phyloP scores from a whole-genome alignment of 179 eudicot species.

The Beta lomatogona region DNA sequence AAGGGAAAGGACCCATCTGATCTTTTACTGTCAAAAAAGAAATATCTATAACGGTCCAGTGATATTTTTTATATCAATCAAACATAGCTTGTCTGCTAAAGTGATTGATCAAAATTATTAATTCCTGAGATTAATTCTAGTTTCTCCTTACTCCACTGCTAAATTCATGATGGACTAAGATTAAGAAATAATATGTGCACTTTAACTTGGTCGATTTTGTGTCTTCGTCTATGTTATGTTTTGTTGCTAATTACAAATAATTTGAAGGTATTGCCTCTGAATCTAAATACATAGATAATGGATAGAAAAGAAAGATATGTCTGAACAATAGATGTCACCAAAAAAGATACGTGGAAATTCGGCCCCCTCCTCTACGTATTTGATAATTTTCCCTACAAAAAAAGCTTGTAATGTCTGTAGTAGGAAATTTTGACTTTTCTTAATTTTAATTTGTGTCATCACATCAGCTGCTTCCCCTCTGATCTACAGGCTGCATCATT shows the following conservation, averaged over 20 bases:
- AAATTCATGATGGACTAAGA: constrained; percentile 3
- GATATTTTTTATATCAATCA: neutral
- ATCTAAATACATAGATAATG: no score
- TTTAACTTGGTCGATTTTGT: constrained; percentile 4
- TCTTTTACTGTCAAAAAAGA: neutral
- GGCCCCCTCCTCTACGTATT: no score
- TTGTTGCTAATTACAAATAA: neutral
- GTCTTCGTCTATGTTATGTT: neutral
- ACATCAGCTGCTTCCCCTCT: constrained; percentile 20
- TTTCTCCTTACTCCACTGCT: constrained; percentile 9
- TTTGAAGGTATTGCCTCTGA: no score
- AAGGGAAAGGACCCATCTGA: no score
- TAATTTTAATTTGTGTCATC: neutral
- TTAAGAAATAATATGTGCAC: neutral
- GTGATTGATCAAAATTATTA: neutral
- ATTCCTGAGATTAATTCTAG: neutral
- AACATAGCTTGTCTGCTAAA: neutral
- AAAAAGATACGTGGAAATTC: no score
- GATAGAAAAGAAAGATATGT: no score
- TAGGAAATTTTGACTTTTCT: neutral
- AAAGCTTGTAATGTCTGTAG: neutral
- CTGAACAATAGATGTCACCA: no score
- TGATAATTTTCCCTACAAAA: no score
- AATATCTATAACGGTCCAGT: neutral
- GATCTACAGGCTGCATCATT: constrained; percentile 80